Evolutionary conservation across 805 yeast species (phyloP).

Genomic region (Wickerhamomyces queroliae): DNA sequence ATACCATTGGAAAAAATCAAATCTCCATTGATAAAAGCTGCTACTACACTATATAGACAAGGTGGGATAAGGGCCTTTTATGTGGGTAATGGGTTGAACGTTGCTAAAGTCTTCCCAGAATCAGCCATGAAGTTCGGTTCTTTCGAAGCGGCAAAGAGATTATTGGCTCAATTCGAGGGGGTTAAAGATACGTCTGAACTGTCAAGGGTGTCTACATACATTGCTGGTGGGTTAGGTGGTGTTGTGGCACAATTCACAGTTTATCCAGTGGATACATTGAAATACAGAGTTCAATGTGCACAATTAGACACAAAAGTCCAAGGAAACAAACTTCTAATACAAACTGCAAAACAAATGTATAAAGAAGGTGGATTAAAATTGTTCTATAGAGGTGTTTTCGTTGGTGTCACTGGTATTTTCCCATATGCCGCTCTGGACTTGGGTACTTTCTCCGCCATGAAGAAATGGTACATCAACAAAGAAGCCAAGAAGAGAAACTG

Average conservation of each 20-base stretch:
- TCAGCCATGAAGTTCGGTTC: conserved; percentile 97
- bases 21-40: conserved; percentile 78
- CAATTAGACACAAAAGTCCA: conserved; percentile 56
- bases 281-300: conserved; percentile 91
- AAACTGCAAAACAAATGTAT: conserved; percentile 75
- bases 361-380: conserved; percentile 69
- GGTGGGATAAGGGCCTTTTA: conserved; percentile 88
- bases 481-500: conserved; percentile 50
- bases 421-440: conserved; percentile 96
- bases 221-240: conserved; percentile 97
- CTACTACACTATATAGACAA: conserved; percentile 72
- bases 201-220: conserved; percentile 72
- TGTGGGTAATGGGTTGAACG: conserved; percentile 92
- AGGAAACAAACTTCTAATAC: conserved; percentile 55
- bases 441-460: conserved; percentile 87
- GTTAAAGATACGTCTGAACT: conserved; percentile 62
- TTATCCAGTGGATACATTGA: conserved; percentile 92
- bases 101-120: conserved; percentile 93
- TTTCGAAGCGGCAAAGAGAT: conserved; percentile 78
- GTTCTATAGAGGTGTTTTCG: conserved; percentile 83
- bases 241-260: conserved; percentile 88
- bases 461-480: conserved; percentile 62
- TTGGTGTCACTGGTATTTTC: conserved; percentile 94
- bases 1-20: conserved; percentile 40
- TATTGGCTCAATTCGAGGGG: conserved; percentile 72